These are phyloP conservation scores for Diutina neorugosa DNA, from an alignment of 1,139 yeast species.

Conservation along the genomic window DNA sequence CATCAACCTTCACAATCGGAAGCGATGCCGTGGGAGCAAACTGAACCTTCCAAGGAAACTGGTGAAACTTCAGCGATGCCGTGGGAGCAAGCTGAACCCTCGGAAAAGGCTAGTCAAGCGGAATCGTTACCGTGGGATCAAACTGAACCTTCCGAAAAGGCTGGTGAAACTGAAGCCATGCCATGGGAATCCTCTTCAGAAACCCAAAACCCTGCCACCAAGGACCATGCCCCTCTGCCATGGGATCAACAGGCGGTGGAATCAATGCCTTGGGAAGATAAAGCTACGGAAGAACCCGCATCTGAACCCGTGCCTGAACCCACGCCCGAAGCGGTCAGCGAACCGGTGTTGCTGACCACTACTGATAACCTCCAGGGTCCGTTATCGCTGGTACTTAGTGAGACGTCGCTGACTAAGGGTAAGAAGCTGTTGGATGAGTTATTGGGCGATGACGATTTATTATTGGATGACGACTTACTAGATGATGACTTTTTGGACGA, in stretches of 20 bases:
- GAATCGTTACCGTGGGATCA: background rate
- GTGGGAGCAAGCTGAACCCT: background rate
- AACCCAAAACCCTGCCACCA: background rate
- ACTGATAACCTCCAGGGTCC: background rate
- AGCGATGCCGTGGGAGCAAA: background rate
- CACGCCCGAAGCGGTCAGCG: background rate
- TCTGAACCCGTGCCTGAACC: no score
- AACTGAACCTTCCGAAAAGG: background rate
- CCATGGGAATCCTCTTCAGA: slow-evolving; percentile 4
- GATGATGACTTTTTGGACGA: slow-evolving; percentile 20
- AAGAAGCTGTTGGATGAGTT: slow-evolving; percentile 9
- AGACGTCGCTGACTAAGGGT: background rate
- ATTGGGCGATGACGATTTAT: slow-evolving; percentile 29
- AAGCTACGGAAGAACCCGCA: no score
- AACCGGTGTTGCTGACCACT: background rate
- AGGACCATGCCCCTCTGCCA: background rate
- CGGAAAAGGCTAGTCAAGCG: background rate
- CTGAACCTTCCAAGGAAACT: background rate
- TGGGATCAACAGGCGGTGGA: slow-evolving; percentile 3
- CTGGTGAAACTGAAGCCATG: background rate
- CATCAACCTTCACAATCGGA: background rate
- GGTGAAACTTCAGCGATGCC: no score
- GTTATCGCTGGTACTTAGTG: background rate
- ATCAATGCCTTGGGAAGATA: slow-evolving; percentile 6
- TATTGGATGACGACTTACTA: slow-evolving; percentile 13